Evolutionary conservation across 345 rosid genomes (phyloP), one percentile per base, ranked within the genome.

Genomic region (Microcos paniculata): DNA sequence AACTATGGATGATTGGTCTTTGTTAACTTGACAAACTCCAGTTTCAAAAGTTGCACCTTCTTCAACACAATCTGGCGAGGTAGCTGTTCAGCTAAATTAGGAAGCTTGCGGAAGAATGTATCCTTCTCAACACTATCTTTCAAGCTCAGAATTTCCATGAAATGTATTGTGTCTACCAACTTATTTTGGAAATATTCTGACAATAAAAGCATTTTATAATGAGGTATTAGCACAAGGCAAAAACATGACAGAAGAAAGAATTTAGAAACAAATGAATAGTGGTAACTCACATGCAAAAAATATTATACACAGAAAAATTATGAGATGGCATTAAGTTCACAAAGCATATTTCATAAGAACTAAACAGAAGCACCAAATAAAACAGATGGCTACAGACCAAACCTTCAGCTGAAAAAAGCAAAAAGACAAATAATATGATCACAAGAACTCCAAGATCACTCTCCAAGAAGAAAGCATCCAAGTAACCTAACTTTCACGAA

Each of bases 131-230:
- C 86, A 74, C 99, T 94, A 80, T 96, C 99, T 83, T 96, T 96
- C 83, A 96, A 82, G 76, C 84, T 92, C 52, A 96, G 97, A 81
- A 96, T 94, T 80, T 96, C 98, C 98, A 96, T 94, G 77, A 96
- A 96, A 87, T 94, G 99, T 84, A 96, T 94, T 40, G 99, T 96
- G 86, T 94, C 97, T 85, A 96, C 99, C 94, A 96, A 87, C 86
- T 96, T 96, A 83, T 96, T 96, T 84, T 96, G 98, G 80, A 94
- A 94, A 85, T 96, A 96, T 82, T 92, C 99, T 96, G 93, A 70
- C 83, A 90, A 82, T 40, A 67, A 77, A 83, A 49, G 58, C 43
- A 72, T 73, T 64, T 52, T 48, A 56, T 67, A 51, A 70, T 67
- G 12, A 9, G 24, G 66, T 21, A 77, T 69, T 21, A 59, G 61